Evolutionary conservation across 2,329 filamentous ascomycete genomes (phyloP).

Genomic region (Trichoderma atroviride): DNA sequence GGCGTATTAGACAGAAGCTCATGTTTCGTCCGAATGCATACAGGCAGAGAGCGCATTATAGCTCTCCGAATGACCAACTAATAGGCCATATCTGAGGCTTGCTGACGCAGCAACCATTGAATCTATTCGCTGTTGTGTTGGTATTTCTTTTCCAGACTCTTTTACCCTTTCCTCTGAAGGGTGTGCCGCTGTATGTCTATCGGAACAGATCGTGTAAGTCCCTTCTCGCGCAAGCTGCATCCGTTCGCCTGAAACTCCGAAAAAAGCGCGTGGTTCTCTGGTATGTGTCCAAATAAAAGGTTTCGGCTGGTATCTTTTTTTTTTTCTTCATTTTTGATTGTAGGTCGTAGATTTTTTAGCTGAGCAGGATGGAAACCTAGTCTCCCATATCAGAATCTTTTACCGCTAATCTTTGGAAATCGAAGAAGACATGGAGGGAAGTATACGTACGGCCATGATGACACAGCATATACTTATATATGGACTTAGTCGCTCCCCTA

Average conservation of each 20-base stretch:
- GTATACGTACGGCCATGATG: conserved; percentile 77
- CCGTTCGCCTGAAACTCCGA: neutral
- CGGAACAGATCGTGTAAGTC: neutral
- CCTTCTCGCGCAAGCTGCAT: neutral
- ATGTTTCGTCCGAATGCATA: neutral
- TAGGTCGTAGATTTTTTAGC: conserved; percentile 36
- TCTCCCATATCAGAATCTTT: neutral
- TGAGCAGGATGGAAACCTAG: conserved; percentile 43
- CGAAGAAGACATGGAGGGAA: neutral
- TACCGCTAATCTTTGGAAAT: neutral
- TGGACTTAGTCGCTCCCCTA: conserved; percentile 90
- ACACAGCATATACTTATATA: conserved; percentile 95
- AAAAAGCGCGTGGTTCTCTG: neutral
- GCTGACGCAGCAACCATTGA: neutral
- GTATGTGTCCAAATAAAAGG: neutral
- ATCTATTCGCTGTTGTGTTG: neutral
- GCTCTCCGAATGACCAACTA: neutral
- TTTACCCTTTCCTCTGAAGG: neutral
- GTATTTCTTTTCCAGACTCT: neutral
- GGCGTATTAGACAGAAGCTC: neutral
- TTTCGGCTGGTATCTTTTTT: neutral
- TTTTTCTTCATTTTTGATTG: neutral
- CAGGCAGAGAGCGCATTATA: neutral
- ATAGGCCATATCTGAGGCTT: neutral
- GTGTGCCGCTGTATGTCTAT: neutral